Percentiles rank a stretch among this genome's conserved stretches.
Evolutionary conservation across 2,329 filamentous ascomycete genomes (phyloP).

Genomic region (Nakataea oryzae): DNA sequence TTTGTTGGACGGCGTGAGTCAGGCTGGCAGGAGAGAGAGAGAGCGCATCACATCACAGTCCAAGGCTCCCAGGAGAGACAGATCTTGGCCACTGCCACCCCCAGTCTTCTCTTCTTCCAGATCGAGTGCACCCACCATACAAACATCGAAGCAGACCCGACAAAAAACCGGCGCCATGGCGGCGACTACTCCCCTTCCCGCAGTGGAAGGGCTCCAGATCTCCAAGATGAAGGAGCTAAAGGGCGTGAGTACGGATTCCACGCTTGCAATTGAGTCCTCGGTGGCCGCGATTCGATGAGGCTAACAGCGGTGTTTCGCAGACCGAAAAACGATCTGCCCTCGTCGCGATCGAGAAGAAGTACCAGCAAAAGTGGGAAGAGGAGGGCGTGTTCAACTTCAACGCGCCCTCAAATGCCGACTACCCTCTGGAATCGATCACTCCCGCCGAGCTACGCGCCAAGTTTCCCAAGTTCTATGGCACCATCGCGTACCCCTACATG

Average conservation of each 20-base stretch:
- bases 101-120: not conserved
- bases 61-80: not conserved
- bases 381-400: constrained; percentile 73
- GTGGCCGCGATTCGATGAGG: not conserved
- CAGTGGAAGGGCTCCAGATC: constrained; percentile 33
- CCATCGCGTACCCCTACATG: constrained; percentile 33
- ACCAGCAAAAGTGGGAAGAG: constrained; percentile 76
- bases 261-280: not conserved
- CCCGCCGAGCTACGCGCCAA: constrained; percentile 38
- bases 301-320: constrained; percentile 23
- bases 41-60: not conserved
- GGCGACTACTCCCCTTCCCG: constrained; percentile 24
- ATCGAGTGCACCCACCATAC: not conserved
- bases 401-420: constrained; percentile 67
- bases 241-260: constrained; percentile 18
- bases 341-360: constrained; percentile 80
- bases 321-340: constrained; percentile 82
- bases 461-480: constrained; percentile 84
- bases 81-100: not conserved
- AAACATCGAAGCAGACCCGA: not conserved
- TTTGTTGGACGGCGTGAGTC: not conserved
- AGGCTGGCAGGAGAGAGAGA: not conserved
- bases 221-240: constrained; percentile 53
- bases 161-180: constrained; percentile 26
- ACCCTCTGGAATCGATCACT: constrained; percentile 15